These are phyloP conservation scores for Cladosporium colombiae DNA, from an alignment of 2,329 filamentous ascomycete species.

Conservation along the genomic window DNA sequence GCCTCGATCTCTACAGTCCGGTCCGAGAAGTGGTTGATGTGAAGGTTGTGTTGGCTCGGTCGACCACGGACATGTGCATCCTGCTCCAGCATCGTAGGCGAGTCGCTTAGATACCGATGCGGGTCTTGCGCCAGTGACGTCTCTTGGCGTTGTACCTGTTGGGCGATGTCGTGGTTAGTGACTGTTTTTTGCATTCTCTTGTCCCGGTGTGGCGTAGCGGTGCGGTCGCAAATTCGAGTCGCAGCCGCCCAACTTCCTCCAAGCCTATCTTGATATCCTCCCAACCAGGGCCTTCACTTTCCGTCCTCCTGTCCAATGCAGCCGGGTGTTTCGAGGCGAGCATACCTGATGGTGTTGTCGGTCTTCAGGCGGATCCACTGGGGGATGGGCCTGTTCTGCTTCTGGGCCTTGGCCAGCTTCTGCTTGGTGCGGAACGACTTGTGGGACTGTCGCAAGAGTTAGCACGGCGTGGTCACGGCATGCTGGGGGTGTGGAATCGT, in stretches of 20 bases:
- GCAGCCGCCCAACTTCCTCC: background rate
- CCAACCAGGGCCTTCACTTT: background rate
- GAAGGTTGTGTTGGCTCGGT: slow-evolving; percentile 14
- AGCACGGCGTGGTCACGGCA: slow-evolving; percentile 17
- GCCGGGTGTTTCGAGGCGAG: slow-evolving; percentile 28
- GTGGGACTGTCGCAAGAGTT: slow-evolving; percentile 70
- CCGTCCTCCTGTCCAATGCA: slow-evolving; percentile 8
- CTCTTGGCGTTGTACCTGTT: slow-evolving; percentile 99
- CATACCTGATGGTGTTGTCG: slow-evolving; percentile 99
- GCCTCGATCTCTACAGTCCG: slow-evolving; percentile 19
- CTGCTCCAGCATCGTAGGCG: slow-evolving; percentile 31
- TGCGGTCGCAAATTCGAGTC: background rate
- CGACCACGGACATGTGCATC: slow-evolving; percentile 19
- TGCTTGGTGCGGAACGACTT: slow-evolving; percentile 99
- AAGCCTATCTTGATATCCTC: background rate
- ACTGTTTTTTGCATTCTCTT: slow-evolving; percentile 13
- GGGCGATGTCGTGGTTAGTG: slow-evolving; percentile 13
- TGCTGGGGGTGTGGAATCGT: slow-evolving; percentile 9
- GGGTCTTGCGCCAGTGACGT: slow-evolving; percentile 99
- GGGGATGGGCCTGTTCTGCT: slow-evolving; percentile 99
- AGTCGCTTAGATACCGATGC: slow-evolving; percentile 90
- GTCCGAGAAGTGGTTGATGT: slow-evolving; percentile 15
- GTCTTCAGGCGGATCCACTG: slow-evolving; percentile 99
- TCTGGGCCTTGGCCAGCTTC: slow-evolving; percentile 99
- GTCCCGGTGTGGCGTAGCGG: background rate